Evolutionary conservation across 768 basidiomycete genomes (phyloP), one percentile per base, ranked within the genome.

Genomic region (Russula sp.): DNA sequence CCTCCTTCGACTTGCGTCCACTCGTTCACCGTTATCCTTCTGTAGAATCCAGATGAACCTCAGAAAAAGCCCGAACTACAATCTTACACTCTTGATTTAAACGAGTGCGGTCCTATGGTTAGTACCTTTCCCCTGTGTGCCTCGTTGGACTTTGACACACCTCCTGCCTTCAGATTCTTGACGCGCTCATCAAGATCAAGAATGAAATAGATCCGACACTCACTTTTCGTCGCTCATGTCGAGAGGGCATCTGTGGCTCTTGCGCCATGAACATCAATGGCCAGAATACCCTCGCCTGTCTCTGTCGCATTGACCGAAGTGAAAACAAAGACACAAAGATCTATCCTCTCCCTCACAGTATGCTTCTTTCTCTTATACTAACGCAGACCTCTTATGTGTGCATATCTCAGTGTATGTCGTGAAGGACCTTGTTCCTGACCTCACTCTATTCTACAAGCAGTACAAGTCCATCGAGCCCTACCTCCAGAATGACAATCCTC

Each of bases 221-320:
- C 36, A 98, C 96, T 6, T 98, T 99, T 82, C 86, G 97, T 48
- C 84, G 94, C 48, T 92, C 89, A 22, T 96, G 93, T 79, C 78
- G 93, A 61, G 93, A 95, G 79, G 94, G 96, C 62, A 98, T 99
- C 71, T 99, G 96, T 72, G 96, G 96, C 44, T 94, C 92, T 6
- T 98, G 96, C 74, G 95, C 96, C 59, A 97, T 99, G 95, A 99
- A 99, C 81, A 90, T 99, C 74, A 88, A 98, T 74, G 96, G 96
- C 58, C 88, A 91, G 77, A 99, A 99, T 81, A 98, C 97, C 4
- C 86, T 99, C 65, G 95, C 96, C 11, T 99, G 97, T 77, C 80
- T 98, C 59, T 98, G 95, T 80, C 82, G 94, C 58, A 98, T 98
- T 72, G 92, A 96, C 78, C 82, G 94, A 70, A 81, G 84, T 65